phyloP scores from a whole-genome alignment of 495 filamentous ascomycete species.

The Parathielavia appendiculata region DNA sequence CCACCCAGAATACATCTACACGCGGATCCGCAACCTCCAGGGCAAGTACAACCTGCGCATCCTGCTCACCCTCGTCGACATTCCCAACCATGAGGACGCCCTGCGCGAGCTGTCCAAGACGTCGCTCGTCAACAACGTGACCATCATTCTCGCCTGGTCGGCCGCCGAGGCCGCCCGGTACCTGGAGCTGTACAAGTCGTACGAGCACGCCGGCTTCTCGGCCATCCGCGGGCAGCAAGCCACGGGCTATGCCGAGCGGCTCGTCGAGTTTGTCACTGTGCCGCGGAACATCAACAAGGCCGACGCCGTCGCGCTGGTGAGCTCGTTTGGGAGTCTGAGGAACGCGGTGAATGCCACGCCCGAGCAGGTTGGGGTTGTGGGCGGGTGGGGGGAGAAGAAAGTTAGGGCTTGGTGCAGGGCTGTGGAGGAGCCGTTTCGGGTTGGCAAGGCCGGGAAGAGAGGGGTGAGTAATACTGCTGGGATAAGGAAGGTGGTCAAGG shows the following conservation, averaged over 20 bases:
- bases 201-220: conserved; percentile 75
- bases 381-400: conserved; percentile 95
- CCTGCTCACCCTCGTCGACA: conserved; percentile 87
- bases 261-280: conserved; percentile 91
- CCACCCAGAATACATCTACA: conserved; percentile 97
- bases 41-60: conserved; percentile 80
- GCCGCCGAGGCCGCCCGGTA: conserved; percentile 90
- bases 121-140: conserved; percentile 78
- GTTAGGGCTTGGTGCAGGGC: conserved; percentile 75
- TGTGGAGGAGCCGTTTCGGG: conserved; percentile 78
- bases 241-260: conserved; percentile 73
- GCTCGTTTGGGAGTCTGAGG: conserved; percentile 79
- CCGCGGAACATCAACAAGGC: conserved; percentile 90
- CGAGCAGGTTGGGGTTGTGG: conserved; percentile 74
- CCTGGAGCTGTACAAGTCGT: conserved; percentile 88
- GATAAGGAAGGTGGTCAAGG: neutral
- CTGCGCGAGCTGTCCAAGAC: conserved; percentile 84
- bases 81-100: conserved; percentile 71
- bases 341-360: conserved; percentile 81
- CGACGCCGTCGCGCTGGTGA: conserved; percentile 80
- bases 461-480: neutral
- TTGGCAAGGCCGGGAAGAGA: conserved; percentile 58
- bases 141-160: conserved; percentile 87
- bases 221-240: conserved; percentile 79
- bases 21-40: conserved; percentile 71